A percentile compares a stretch with the other conserved stretches of the same genome.
Conservation (phyloP, 148 eudicot genomes). For the Suaeda aralocaspica region DNA sequence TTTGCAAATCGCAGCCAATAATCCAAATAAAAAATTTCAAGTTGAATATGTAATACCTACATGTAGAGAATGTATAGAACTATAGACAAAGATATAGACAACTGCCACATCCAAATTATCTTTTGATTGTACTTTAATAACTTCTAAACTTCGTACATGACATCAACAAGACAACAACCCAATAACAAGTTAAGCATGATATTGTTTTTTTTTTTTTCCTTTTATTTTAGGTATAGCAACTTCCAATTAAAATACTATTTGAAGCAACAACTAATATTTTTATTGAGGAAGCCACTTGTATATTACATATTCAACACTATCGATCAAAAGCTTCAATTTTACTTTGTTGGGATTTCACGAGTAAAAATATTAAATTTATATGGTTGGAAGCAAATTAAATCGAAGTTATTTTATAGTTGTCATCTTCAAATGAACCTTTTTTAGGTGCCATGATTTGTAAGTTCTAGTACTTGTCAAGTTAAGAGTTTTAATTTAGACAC, state of each 20-base stretch:
- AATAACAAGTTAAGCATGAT: slow-evolving; percentile 2
- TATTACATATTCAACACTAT: neutral
- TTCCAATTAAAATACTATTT: neutral
- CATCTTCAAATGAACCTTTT: slow-evolving; percentile 6
- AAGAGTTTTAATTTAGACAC: slow-evolving; percentile 3
- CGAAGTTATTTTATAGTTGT: neutral
- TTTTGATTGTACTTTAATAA: neutral
- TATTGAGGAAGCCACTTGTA: slow-evolving; percentile 3
- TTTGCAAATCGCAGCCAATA: neutral
- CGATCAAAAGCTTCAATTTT: neutral
- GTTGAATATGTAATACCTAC: neutral
- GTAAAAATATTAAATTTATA: slow-evolving; percentile 11
- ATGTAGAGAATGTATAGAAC: neutral
- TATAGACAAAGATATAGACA: neutral
- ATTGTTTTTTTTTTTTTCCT: neutral
- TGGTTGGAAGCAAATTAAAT: slow-evolving; percentile 15
- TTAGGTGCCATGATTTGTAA: slow-evolving; percentile 14
- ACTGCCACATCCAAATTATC: neutral
- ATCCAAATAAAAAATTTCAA: neutral
- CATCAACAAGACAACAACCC: slow-evolving; percentile 6
- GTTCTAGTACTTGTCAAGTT: slow-evolving; percentile 19
- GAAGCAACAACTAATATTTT: neutral
- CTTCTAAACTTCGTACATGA: no score
- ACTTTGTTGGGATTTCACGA: slow-evolving; percentile 13
- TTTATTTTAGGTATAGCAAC: slow-evolving; percentile 6